Evolutionary conservation across 176 grass and related monocot species (phyloP), one percentile per base, ranked within the genome.

Genomic region (Themeda triandra): DNA sequence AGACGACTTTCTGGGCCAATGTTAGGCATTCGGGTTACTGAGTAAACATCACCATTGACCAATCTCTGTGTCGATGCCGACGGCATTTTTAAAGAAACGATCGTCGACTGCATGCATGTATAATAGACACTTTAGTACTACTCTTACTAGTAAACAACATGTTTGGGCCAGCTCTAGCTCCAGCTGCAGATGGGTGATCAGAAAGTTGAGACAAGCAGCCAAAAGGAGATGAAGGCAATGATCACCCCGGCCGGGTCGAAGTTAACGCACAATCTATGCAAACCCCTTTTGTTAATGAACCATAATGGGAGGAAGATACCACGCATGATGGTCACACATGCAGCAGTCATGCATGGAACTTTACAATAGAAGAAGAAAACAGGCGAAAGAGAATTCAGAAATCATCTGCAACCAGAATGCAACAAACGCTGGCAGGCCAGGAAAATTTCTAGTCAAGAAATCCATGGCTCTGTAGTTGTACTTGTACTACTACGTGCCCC

Each of bases 191-290:
- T 71, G 79, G 77, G 46, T 35, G 13, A n/a, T n/a, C n/a, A 78
- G 68, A 91, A 85, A 73, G 86, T 63, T 48, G 76, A 36, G 82
- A 73, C 77, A 85, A 8, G 41, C 40, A 82, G 82, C 71, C 81
- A n/a, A 84, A 83, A 31, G 35, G 21, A 33, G 33, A 36, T 2
- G 25, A 7, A 18, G 13, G 8, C 0, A 4, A 33, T 67, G 51
- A 40, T 56, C 62, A 13, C 44, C 66, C 15, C 13, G 2, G 35
- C 45, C 53, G 53, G 53, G 21, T 58, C 35, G 37, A 68, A 63
- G 3, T 48, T 48, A 53, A 75, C 17, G 9, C 28, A 31, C 72
- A 53, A 78, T 63, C 54, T 63, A 78, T 78, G 54, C 10, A 18
- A 19, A 27, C 25, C 0, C 53, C 74, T 75, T 15, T 1, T 28